Conservation (phyloP, 2,329 filamentous ascomycete genomes). For the Herpotrichia juniperi region DNA sequence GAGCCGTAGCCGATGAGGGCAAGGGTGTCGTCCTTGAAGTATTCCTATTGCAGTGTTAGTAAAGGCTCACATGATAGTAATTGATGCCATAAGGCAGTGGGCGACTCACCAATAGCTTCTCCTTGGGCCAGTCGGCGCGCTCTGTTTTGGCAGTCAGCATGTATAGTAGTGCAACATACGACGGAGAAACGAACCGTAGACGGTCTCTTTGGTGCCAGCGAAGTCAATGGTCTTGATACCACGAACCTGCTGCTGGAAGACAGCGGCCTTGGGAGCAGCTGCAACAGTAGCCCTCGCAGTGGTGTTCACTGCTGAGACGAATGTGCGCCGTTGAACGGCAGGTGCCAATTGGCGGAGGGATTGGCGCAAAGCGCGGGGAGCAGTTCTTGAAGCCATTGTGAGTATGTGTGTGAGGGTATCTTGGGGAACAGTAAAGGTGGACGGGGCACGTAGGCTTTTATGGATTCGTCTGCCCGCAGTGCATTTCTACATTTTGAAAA, state of each 20-base stretch:
- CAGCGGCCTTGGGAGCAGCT: slow-evolving; percentile 53
- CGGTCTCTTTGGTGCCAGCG: slow-evolving; percentile 90
- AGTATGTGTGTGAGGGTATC: slow-evolving; percentile 48
- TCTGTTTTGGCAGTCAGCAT: slow-evolving; percentile 61
- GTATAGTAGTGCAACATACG: slow-evolving; percentile 8
- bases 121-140: slow-evolving; percentile 96
- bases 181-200: slow-evolving; percentile 72
- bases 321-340: slow-evolving; percentile 61
- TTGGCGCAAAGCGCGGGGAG: slow-evolving; percentile 65
- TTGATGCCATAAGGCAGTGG: slow-evolving; percentile 18
- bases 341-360: slow-evolving; percentile 62
- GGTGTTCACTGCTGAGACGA: slow-evolving; percentile 63
- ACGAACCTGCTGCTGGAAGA: slow-evolving; percentile 69
- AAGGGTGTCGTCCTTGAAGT: slow-evolving; percentile 99
- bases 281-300: slow-evolving; percentile 55
- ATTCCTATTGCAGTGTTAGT: slow-evolving; percentile 68
- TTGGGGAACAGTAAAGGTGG: slow-evolving; percentile 24
- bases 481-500: no score
- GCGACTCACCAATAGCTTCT: slow-evolving; percentile 89
- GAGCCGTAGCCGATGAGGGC: slow-evolving; percentile 98
- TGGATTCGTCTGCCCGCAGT: slow-evolving; percentile 17
- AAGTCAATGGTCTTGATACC: slow-evolving; percentile 99
- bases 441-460: slow-evolving; percentile 33
- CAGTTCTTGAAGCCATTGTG: slow-evolving; percentile 81
- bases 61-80: slow-evolving; percentile 10